phyloP scores from a whole-genome alignment of 2,329 filamentous ascomycete species.

The Rosellinia necatrix region DNA sequence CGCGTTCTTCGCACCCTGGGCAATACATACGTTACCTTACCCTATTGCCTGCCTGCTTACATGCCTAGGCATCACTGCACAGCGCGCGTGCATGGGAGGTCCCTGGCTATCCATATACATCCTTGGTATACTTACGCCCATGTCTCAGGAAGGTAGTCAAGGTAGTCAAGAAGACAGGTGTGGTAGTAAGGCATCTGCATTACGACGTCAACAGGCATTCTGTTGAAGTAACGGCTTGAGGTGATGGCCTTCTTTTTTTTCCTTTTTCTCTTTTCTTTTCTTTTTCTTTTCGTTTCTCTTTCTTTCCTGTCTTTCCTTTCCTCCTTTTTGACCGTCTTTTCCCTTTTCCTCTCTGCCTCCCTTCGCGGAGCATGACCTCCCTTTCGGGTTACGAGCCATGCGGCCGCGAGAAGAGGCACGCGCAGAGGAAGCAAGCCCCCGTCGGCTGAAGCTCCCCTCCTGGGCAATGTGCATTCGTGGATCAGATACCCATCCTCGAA shows the following conservation, averaged over 20 bases:
- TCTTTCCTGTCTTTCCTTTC: neutral
- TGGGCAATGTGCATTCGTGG: too few relatives aligned
- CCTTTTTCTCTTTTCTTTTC: neutral
- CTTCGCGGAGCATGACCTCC: too few relatives aligned
- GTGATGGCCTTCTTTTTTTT: neutral
- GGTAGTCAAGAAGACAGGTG: too few relatives aligned
- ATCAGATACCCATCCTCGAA: too few relatives aligned
- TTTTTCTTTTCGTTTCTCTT: neutral
- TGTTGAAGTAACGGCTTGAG: neutral
- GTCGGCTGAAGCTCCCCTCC: too few relatives aligned
- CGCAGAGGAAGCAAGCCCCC: too few relatives aligned
- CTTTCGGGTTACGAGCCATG: too few relatives aligned
- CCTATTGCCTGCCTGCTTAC: constrained; percentile 20
- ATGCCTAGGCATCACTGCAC: constrained; percentile 14
- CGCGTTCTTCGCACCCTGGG: neutral
- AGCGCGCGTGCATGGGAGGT: neutral
- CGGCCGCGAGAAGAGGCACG: too few relatives aligned
- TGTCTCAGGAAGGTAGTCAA: too few relatives aligned
- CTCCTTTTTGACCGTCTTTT: too few relatives aligned
- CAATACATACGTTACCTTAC: constrained; percentile 22
- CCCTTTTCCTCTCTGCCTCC: too few relatives aligned
- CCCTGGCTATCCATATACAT: constrained; percentile 12
- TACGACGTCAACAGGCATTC: constrained; percentile 5
- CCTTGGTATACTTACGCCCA: neutral
- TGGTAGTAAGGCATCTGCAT: constrained; percentile 14